Conservation (phyloP, 108 stramenopile species). For the Skeletonema tropicum region DNA sequence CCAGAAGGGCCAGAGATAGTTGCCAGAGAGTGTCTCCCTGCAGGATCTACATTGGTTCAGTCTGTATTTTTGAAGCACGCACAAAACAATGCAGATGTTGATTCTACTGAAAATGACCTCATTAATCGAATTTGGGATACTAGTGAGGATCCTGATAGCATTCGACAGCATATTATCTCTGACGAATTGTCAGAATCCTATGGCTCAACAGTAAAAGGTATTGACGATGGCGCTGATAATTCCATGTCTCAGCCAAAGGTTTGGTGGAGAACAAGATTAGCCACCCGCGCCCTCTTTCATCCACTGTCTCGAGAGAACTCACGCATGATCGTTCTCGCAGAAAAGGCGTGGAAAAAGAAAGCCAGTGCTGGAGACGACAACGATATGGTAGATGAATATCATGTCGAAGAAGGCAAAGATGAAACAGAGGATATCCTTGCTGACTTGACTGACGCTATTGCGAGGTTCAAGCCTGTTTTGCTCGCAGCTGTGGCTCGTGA, state of each 20-base stretch:
- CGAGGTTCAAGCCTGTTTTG: conserved; percentile 53
- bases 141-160: conserved; percentile 51
- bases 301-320: conserved; percentile 26
- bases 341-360: conserved; percentile 28
- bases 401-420: conserved; percentile 44
- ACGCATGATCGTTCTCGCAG: conserved; percentile 19
- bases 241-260: conserved; percentile 32
- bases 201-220: conserved; percentile 4
- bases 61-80: conserved; percentile 33
- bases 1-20: conserved; percentile 39
- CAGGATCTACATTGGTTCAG: conserved; percentile 36
- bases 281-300: conserved; percentile 39
- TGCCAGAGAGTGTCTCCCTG: conserved; percentile 52
- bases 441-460: conserved; percentile 49
- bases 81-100: conserved; percentile 38
- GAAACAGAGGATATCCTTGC: conserved; percentile 52
- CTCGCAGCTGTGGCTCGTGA: conserved; percentile 58
- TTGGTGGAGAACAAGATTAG: conserved; percentile 53
- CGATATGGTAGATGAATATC: conserved; percentile 51
- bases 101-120: conserved; percentile 51
- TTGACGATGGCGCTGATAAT: conserved; percentile 22
- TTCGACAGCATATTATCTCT: conserved; percentile 59
- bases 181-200: conserved; percentile 60
- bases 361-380: conserved; percentile 40
- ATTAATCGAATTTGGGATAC: conserved; percentile 66